Evolutionary conservation across 1,284 basidiomycete genomes (phyloP), one percentile per base, ranked within the genome.

Genomic region (Cryptococcus sp.): DNA sequence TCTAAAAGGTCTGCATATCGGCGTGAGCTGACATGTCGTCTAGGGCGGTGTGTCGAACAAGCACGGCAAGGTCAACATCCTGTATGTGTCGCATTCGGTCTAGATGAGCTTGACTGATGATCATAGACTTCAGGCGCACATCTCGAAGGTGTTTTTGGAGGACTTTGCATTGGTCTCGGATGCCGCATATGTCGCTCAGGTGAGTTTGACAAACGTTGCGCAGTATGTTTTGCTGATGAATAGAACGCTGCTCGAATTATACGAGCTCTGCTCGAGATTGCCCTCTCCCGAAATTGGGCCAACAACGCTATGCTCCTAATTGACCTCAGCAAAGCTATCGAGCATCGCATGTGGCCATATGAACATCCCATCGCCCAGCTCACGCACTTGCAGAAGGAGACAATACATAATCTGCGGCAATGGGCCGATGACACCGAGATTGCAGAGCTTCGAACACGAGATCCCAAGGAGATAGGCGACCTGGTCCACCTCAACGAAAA

Each of bases 91-190:
- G 22, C 5, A 16, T 11, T 11, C 40, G 3, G 19, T 28, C 16
- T 24, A 23, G 39, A 23, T 19, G 1, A n/a, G n/a, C n/a, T n/a
- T 23, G 19, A 12, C 28, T 9, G 32, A 19, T 43, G 19, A 37
- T 19, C 18, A 19, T 52, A 68, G 66, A 14, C 77, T 99, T 23
- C 95, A 99, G 74, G 86, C 84, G 3, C 87, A 83, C 70, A 90
- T 99, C 54, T 97, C 91, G 22, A 77, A 80, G 45, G 79, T 82
- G 21, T 78, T 77, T 38, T 77, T 97, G 22, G 87, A 97, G 53
- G 95, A 99, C 74, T 99, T 97, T 69, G 95, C 95, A 9, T 77
- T 99, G 45, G 86, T 98, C 2, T 98, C 94, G 0, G 95, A 99
- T 68, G 86, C 84, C 60, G 90, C 85, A 4, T 99, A 97, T 65